phyloP scores from a whole-genome alignment of 208 protist species.

The Zelonia costaricensis region DNA sequence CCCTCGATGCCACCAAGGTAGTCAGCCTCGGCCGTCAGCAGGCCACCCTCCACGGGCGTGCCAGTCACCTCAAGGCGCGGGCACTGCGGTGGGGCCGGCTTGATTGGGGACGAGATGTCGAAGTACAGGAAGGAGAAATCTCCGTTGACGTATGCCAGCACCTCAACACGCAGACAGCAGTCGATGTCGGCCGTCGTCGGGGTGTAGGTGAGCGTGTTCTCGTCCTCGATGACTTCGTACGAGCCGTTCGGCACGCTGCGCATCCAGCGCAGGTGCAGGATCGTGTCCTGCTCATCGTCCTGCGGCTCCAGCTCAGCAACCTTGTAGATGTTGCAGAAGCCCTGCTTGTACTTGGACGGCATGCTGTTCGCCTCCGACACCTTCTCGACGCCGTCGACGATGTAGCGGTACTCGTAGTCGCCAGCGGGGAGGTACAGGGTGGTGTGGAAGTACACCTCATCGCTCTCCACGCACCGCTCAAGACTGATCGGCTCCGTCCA shows the following conservation, averaged over 20 bases:
- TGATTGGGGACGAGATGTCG: constrained; percentile 86
- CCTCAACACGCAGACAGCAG: constrained; percentile 86
- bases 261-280: constrained; percentile 94
- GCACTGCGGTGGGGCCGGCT: constrained; percentile 78
- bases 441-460: constrained; percentile 90
- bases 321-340: constrained; percentile 87
- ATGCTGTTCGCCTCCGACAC: constrained; percentile 82
- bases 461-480: constrained; percentile 67
- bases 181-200: constrained; percentile 80
- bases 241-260: constrained; percentile 64
- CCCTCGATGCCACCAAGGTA: constrained; percentile 91
- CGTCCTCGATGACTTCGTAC: constrained; percentile 89
- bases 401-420: constrained; percentile 94
- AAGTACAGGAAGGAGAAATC: constrained; percentile 91
- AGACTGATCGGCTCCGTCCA: constrained; percentile 92
- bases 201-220: constrained; percentile 81
- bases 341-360: constrained; percentile 86
- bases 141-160: constrained; percentile 89
- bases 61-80: constrained; percentile 83
- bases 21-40: constrained; percentile 80
- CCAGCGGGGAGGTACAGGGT: constrained; percentile 90
- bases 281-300: constrained; percentile 86
- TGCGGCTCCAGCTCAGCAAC: constrained; percentile 68
- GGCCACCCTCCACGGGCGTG: constrained; percentile 64
- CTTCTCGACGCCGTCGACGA: constrained; percentile 91